phyloP scores from a whole-genome alignment of 345 rosid genomes.

The Odontarrhena argentea region DNA sequence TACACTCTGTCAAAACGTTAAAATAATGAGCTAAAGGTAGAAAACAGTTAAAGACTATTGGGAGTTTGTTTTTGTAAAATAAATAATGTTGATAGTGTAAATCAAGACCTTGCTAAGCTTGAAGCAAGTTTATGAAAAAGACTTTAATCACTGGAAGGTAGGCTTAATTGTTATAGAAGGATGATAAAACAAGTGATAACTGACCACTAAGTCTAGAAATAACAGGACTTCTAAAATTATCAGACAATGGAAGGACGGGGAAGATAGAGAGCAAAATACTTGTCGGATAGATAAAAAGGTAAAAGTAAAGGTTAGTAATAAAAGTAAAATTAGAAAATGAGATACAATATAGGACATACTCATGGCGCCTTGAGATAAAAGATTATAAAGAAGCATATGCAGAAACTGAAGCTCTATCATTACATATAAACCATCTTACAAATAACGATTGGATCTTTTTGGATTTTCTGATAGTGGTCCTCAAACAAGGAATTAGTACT shows the following conservation, averaged over 20 bases:
- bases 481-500: not conserved
- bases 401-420: no score
- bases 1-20: slow-evolving; percentile 62
- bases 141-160: not conserved
- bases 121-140: not conserved
- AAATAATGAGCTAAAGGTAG: slow-evolving; percentile 24
- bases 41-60: not conserved
- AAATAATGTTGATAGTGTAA: not conserved
- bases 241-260: not conserved
- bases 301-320: no score
- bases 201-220: not conserved
- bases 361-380: no score
- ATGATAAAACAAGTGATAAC: not conserved
- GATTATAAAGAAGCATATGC: no score
- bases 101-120: slow-evolving; percentile 16
- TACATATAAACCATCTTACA: no score
- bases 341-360: no score
- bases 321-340: no score
- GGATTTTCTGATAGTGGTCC: not conserved
- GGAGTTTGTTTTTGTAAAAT: not conserved
- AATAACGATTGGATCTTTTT: not conserved
- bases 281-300: no score
- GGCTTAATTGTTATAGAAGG: not conserved
- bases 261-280: not conserved
- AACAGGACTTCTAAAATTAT: not conserved